Base-by-base conservation (phyloP, 176 grass and related monocot species). In the Carex kokanica region DNA sequence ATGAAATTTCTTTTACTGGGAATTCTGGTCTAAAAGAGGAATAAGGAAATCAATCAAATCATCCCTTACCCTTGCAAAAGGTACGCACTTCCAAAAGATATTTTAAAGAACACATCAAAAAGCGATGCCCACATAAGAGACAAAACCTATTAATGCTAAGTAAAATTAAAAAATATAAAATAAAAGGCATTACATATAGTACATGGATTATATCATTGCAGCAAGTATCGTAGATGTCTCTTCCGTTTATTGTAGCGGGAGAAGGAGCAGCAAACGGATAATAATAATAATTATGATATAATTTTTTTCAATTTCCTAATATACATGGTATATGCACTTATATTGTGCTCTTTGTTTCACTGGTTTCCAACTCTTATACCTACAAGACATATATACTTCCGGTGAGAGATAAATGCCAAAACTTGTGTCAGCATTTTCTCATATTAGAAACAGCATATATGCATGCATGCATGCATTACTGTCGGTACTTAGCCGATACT, bases 391-490 rank as follows among this genome's bases (percentile, higher is more conserved):
- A 32, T 55, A 77, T 1, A 45, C 49, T 54, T 55, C 73, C 49
- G 34, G 49, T 56, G 3, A 13, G 51, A 78, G 73, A 55, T 29
- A 78, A 73, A 56, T 55, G 25, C 25, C 51, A 78, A 32, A 78
- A 3, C 3, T 31, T 27, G 9, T 54, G 23, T 23, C 21, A 74
- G 71, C 71, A 53, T 27, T 74, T 27, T 74, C 45, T 53, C 71
- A 53, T 29, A 55, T 38, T 38, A 38, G 47, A 49, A 31, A 54
- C 49, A 77, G 73, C 13, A 55, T 75, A 77, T 77, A 77, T 77
- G 72, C 72, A 77, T 6, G 73, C 13, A 55, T 75, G 55, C 55
- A 77, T 77, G 72, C 72, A 77, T 6, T 23, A 55, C 23, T 77
- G 36, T 32, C 27, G 21, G 45, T 74, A 74, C 4, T 74, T 74